Base-by-base conservation (phyloP, 805 yeast species). In the Ogataea siamensis region DNA sequence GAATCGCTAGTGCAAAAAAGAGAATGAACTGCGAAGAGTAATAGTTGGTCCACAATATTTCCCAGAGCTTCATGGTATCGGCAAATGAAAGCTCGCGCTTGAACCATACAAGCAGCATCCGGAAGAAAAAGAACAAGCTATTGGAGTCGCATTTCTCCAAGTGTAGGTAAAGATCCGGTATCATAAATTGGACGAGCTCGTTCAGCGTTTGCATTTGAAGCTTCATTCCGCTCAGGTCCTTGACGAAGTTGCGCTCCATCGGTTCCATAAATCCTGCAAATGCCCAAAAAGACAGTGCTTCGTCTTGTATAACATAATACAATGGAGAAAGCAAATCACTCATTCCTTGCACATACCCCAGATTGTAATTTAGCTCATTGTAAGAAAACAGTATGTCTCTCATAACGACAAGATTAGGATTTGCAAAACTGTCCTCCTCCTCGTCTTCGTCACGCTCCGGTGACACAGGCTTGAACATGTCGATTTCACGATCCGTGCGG, bases 301-400 rank as follows among this genome's bases (percentile, higher is more conserved):
- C 96, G 57, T 89, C 95, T 48, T 73, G 72, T 7, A 70, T 46
- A 7, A 69, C 63, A 37, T 72, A 76, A 58, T 87, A 93, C 3
- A 93, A 62, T 0, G 97, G 97, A 0, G 96, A 83, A 24, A 93
- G 66, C 35, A 93, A 66, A 60, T 93, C 99, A 7, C 93, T 79
- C 99, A 93, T 93, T 2, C 99, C 99, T 64, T 93, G 99, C 13
- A 93, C 96, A 55, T 93, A 93, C 1, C 99, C 99, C 49, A 93
- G 63, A 49, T 87, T 83, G 31, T 67, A 70, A 59, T 93, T 89
- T 58, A 80, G 73, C 60, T 85, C 88, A 58, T 93, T 91, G 54
- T 83, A 91, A 0, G 97, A 86, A 40, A 88, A 70, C 26, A 93
- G 68, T 44, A 93, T 83, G 50, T 84, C 88, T 49, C 87, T 74